Evolutionary conservation across 2,329 filamentous ascomycete species (phyloP).

Genomic region (Bretziella fagacearum): DNA sequence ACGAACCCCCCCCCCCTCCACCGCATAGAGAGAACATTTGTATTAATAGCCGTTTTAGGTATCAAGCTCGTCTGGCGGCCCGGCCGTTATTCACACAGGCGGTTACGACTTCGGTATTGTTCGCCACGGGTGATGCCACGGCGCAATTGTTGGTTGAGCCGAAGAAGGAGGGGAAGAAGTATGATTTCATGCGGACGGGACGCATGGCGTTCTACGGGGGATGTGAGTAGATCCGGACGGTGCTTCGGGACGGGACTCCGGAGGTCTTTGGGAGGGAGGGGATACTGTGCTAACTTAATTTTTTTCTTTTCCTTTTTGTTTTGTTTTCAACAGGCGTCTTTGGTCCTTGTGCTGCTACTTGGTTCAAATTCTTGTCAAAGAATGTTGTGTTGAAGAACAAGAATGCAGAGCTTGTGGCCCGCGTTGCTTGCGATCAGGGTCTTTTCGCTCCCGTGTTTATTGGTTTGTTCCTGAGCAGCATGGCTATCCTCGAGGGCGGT

Average conservation of each 20-base stretch:
- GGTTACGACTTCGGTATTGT: conserved; percentile 78
- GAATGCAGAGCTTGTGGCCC: conserved; percentile 55
- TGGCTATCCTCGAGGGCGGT: conserved; percentile 64
- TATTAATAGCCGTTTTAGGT: conserved; percentile 37
- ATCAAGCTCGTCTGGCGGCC: conserved; percentile 64
- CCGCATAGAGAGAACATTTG: background rate
- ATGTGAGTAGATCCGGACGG: conserved; percentile 29
- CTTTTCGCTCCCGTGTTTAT: conserved; percentile 76
- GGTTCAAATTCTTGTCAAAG: conserved; percentile 66
- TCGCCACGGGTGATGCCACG: conserved; percentile 77
- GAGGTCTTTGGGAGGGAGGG: background rate
- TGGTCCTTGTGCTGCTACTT: conserved; percentile 71
- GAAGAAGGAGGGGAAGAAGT: conserved; percentile 47
- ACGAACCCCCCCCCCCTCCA: too few relatives aligned
- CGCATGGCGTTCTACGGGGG: conserved; percentile 72
- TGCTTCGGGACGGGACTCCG: background rate
- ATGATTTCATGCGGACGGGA: conserved; percentile 54
- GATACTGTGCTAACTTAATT: conserved; percentile 3
- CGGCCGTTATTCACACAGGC: conserved; percentile 80
- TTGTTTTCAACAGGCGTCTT: conserved; percentile 46
- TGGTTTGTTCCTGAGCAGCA: conserved; percentile 62
- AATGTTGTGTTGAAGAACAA: conserved; percentile 46
- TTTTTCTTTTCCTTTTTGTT: background rate
- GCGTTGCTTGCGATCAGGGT: conserved; percentile 65
- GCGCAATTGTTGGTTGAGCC: conserved; percentile 85